Evolutionary conservation across 192 early-diverging fungal genomes (phyloP).

Genomic region (Rhizoclosmatium globosum): DNA sequence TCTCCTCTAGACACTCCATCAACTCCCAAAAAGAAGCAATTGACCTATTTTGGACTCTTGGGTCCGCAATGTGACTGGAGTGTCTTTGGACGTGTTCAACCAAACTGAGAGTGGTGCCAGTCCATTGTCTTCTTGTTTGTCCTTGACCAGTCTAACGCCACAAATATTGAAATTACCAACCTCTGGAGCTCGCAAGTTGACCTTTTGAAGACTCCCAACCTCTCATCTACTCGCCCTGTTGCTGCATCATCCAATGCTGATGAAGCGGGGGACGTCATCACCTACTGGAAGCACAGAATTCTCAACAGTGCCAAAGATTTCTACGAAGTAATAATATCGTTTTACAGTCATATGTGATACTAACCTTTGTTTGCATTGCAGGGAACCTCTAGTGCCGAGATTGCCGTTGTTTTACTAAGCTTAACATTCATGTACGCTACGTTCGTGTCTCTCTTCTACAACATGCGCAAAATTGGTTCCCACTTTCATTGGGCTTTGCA

Average conservation of each 20-base stretch:
- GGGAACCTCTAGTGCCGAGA: slow-evolving; percentile 77
- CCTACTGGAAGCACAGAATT: slow-evolving; percentile 13
- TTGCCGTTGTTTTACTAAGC: slow-evolving; percentile 78
- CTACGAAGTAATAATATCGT: slow-evolving; percentile 68
- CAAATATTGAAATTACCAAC: slow-evolving; percentile 5
- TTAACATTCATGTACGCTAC: slow-evolving; percentile 86
- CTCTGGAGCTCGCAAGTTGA: slow-evolving; percentile 34
- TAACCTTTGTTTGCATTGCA: slow-evolving; percentile 32
- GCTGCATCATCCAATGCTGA: not conserved
- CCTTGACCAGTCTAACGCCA: slow-evolving; percentile 32
- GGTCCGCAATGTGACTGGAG: not conserved
- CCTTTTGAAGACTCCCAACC: slow-evolving; percentile 14
- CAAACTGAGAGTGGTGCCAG: not conserved
- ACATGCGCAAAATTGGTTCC: slow-evolving; percentile 88
- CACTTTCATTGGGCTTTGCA: slow-evolving; percentile 71
- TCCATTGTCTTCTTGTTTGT: slow-evolving; percentile 37
- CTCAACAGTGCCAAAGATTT: slow-evolving; percentile 50
- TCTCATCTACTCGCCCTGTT: not conserved
- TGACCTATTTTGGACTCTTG: not conserved
- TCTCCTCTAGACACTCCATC: slow-evolving; percentile 12
- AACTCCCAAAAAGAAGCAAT: not conserved
- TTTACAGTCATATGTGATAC: no score
- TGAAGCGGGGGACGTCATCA: not conserved
- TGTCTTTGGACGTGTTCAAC: slow-evolving; percentile 11
- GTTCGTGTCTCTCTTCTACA: slow-evolving; percentile 79